Conservation (phyloP, 2,329 filamentous ascomycete genomes). For the Akanthomyces lecanii region DNA sequence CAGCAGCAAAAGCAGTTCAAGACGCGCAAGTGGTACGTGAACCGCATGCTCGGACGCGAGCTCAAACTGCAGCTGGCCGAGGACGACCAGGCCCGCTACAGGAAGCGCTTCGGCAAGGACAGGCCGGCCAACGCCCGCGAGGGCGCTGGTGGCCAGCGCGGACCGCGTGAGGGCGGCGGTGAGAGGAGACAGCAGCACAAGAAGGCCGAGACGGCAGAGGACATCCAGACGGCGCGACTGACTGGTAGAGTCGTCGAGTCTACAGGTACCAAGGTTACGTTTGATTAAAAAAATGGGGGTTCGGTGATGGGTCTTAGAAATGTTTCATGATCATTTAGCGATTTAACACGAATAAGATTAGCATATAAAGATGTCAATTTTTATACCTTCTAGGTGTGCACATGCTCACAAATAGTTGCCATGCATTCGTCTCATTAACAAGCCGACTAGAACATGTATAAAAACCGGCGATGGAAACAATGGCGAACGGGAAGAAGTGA, state of each 20-base stretch:
- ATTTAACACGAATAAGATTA: constrained; percentile 6
- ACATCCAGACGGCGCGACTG: constrained; percentile 56
- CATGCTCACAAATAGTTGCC: too few relatives aligned
- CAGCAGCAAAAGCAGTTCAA: constrained; percentile 48
- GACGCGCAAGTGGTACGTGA: constrained; percentile 76
- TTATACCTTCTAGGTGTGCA: too few relatives aligned
- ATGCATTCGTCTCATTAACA: too few relatives aligned
- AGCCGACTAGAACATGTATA: too few relatives aligned
- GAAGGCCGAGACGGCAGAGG: constrained; percentile 41
- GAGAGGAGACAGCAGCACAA: constrained; percentile 32
- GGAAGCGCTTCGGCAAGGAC: constrained; percentile 86
- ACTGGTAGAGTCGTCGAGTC: constrained; percentile 75
- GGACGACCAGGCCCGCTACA: constrained; percentile 82
- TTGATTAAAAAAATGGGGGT: constrained; percentile 51
- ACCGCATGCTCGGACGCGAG: constrained; percentile 72
- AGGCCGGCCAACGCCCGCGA: constrained; percentile 41
- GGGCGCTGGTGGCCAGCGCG: constrained; percentile 24
- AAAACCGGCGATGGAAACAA: too few relatives aligned
- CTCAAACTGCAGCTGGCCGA: constrained; percentile 92
- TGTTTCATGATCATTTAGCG: constrained; percentile 13
- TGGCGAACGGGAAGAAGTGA: too few relatives aligned
- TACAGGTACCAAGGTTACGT: constrained; percentile 76
- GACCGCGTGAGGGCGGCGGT: constrained; percentile 21
- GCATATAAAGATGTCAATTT: neutral
- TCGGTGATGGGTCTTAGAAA: neutral